Evolutionary conservation across 148 eudicot species (phyloP), one percentile per base, ranked within the genome.

Genomic region (Fagopyrum esculentum): DNA sequence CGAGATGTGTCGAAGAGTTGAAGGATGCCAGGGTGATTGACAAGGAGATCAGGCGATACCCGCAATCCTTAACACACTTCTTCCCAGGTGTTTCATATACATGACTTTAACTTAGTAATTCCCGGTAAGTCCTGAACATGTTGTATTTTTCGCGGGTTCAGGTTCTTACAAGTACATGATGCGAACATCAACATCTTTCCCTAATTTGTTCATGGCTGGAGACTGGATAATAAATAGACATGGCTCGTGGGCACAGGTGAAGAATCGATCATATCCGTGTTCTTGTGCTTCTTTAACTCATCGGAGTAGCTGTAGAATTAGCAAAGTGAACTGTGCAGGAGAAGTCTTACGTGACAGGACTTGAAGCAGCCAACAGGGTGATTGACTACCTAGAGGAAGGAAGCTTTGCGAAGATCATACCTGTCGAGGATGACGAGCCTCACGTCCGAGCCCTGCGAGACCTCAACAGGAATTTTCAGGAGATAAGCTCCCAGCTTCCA

Each of bases 211-310:
- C 83, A 83, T 89, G 92, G 91, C 92, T n/a, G 96, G 96, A 79
- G 96, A 89, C 73, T 91, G 92, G 92, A 86, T 89, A 75, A 77
- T 87, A 74, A 87, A 74, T 68, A 80, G 92, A 69, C 96, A 91
- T 66, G 92, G 96, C 76, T 91, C 93, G 43, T 91, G 92, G 87
- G 83, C 87, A 75, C 88, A 91, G 96, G 96, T 91, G 26, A 16
- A 40, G 44, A 50, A 47, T 54, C 11, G 51, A 48, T 48, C 57
- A 11, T 54, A 5, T 54, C 57, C 57, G n/a, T 54, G 0, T 54
- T 15, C 4, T 15, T 15, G 4, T 54, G 19, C 15, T 52, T 52
- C 4, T 52, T 52, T 4, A 52, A 52, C 9, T 15, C 4, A 9
- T 8, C 9, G 56, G 13, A 1, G 15, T 52, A 52, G 56, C 15